Conservation (phyloP, 192 early-diverging fungal genomes). For the Irineochytrium annulatum region DNA sequence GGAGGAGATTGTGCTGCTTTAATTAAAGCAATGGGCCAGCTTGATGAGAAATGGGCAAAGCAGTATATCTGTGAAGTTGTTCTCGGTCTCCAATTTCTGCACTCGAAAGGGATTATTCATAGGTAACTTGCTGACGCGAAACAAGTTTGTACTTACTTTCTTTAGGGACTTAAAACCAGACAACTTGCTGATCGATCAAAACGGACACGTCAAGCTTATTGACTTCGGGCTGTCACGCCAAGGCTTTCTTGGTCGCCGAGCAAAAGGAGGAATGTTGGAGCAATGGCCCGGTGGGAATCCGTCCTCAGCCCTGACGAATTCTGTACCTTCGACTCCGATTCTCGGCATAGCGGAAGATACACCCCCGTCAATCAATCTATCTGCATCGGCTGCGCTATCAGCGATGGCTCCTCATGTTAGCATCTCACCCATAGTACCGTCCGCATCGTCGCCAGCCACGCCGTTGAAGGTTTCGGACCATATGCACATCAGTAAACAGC, state of each 20-base stretch:
- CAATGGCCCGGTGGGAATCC: too few relatives aligned
- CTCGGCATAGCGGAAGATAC: too few relatives aligned
- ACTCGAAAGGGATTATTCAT: constrained; percentile 74
- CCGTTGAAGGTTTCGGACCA: neutral
- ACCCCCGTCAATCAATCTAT: too few relatives aligned
- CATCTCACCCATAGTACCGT: constrained; percentile 1
- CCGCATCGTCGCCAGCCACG: neutral
- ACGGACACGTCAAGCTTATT: constrained; percentile 81
- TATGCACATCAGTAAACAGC: neutral
- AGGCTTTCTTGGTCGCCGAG: constrained; percentile 77
- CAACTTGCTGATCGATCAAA: constrained; percentile 77
- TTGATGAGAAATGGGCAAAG: constrained; percentile 80
- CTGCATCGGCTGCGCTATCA: too few relatives aligned
- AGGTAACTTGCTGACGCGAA: constrained; percentile 48
- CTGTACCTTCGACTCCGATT: too few relatives aligned
- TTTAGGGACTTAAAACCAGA: constrained; percentile 77
- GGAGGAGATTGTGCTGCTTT: constrained; percentile 87
- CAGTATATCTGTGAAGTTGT: constrained; percentile 83
- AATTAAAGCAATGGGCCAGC: constrained; percentile 62
- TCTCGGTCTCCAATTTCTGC: constrained; percentile 75
- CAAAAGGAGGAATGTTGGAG: constrained; percentile 40
- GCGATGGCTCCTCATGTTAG: too few relatives aligned
- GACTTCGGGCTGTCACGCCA: constrained; percentile 84
- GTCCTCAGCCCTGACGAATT: too few relatives aligned
- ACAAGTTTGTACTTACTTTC: constrained; percentile 10